phyloP scores from a whole-genome alignment of 805 yeast species.

The Ogataea wickerhamii region DNA sequence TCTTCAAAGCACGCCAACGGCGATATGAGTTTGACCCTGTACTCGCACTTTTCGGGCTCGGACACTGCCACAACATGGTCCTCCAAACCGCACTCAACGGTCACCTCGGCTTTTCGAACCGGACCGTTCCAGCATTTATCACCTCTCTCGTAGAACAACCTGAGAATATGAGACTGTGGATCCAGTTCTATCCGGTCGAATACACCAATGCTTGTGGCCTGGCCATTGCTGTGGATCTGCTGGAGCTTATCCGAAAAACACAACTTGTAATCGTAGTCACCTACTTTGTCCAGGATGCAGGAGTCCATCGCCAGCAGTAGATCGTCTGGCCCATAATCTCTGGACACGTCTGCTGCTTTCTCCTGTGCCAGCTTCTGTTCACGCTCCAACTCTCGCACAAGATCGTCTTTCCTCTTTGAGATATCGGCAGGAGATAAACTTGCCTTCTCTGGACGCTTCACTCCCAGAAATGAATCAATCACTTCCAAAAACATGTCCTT shows the following conservation, averaged over 20 bases:
- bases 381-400: constrained; percentile 22
- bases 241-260: constrained; percentile 54
- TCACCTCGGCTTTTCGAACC: constrained; percentile 61
- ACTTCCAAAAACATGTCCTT: constrained; percentile 8
- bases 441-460: constrained; percentile 5
- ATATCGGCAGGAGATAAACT: constrained; percentile 7
- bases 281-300: constrained; percentile 49
- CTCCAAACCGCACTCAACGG: constrained; percentile 62
- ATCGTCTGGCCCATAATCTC: constrained; percentile 57
- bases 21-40: constrained; percentile 47
- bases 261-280: constrained; percentile 67
- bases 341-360: constrained; percentile 10
- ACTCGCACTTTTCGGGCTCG: constrained; percentile 89
- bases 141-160: constrained; percentile 51
- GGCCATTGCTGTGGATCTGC: constrained; percentile 50
- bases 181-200: constrained; percentile 21
- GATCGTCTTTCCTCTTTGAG: constrained; percentile 8
- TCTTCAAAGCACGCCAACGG: constrained; percentile 43
- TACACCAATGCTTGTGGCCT: constrained; percentile 49
- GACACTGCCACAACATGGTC: constrained; percentile 59
- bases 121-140: constrained; percentile 96
- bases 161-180: constrained; percentile 12
- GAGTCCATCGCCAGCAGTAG: constrained; percentile 52
- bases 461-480: constrained; percentile 23
- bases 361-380: constrained; percentile 15